Percentiles rank a stretch among this genome's conserved stretches.
These are phyloP conservation scores for Endothia cerciana DNA, from an alignment of 2,329 filamentous ascomycete genomes.

Conservation along the genomic window DNA sequence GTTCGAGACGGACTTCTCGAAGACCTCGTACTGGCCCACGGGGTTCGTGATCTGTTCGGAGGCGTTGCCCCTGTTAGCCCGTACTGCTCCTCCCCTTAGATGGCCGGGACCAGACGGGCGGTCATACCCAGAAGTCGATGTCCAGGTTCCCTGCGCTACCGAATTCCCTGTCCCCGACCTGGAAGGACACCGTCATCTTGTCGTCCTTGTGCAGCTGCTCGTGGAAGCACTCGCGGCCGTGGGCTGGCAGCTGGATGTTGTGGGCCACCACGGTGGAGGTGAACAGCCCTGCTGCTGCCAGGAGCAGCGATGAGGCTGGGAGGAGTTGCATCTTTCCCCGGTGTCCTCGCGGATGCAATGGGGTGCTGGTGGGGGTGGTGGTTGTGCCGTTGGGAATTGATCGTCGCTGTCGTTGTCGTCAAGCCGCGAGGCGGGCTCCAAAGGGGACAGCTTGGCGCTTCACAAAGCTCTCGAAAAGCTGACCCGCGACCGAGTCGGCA, in stretches of 20 bases:
- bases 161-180: constrained; percentile 96
- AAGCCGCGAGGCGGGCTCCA: neutral
- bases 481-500: constrained; percentile 24
- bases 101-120: neutral
- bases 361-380: neutral
- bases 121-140: constrained; percentile 93
- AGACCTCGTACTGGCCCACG: constrained; percentile 72
- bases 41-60: constrained; percentile 74
- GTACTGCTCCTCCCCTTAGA: constrained; percentile 15
- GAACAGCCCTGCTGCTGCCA: constrained; percentile 56
- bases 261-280: constrained; percentile 74
- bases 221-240: constrained; percentile 97
- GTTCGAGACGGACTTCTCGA: constrained; percentile 80
- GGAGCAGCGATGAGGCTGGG: constrained; percentile 44
- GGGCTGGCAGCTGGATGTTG: constrained; percentile 93
- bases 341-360: neutral
- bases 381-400: constrained; percentile 24
- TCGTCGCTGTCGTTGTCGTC: constrained; percentile 20
- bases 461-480: constrained; percentile 26
- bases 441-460: constrained; percentile 29
- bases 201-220: constrained; percentile 91
- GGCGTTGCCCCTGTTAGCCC: constrained; percentile 25
- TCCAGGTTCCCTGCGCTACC: constrained; percentile 92
- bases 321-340: constrained; percentile 47
- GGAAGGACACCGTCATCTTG: constrained; percentile 98